A percentile compares a stretch with the other conserved stretches of the same genome.
phyloP scores from a whole-genome alignment of 768 basidiomycete genomes.

The Kwoniella pini region DNA sequence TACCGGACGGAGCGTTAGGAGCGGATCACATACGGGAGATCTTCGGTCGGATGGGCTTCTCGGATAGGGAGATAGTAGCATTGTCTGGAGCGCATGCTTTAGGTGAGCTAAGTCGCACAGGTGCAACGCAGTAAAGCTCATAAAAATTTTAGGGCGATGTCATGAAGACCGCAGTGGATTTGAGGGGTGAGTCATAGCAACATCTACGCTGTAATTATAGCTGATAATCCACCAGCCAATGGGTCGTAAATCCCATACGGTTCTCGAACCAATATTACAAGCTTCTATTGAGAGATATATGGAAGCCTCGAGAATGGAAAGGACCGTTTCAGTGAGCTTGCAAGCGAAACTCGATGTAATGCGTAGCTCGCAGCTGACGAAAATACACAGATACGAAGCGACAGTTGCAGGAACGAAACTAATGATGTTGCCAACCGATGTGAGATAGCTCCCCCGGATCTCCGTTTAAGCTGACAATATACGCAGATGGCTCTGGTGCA shows the following conservation, averaged over 20 bases:
- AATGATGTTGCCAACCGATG: conserved; percentile 56
- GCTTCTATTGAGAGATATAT: conserved; percentile 49
- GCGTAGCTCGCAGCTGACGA: conserved; percentile 1
- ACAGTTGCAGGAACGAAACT: conserved; percentile 52
- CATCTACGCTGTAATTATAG: neutral
- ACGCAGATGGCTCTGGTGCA: conserved; percentile 52
- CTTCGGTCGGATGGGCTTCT: conserved; percentile 54
- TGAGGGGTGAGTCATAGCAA: conserved; percentile 50
- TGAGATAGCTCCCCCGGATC: conserved; percentile 17
- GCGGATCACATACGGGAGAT: conserved; percentile 53
- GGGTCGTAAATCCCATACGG: conserved; percentile 55
- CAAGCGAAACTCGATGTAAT: too few species aligned
- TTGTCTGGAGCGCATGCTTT: conserved; percentile 54
- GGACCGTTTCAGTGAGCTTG: conserved; percentile 52
- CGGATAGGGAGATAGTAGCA: conserved; percentile 55
- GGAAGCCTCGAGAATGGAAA: conserved; percentile 53
- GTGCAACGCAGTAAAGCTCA: neutral
- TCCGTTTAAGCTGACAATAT: conserved; percentile 13
- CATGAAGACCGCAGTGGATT: conserved; percentile 55
- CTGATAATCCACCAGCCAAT: conserved; percentile 29
- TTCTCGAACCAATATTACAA: conserved; percentile 56
- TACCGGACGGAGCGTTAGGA: conserved; percentile 54
- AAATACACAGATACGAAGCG: conserved; percentile 42
- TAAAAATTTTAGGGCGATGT: conserved; percentile 37
- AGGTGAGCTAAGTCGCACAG: conserved; percentile 24